These are phyloP conservation scores for Rhizophora mangle DNA, from an alignment of 345 rosid species.

Conservation along the genomic window DNA sequence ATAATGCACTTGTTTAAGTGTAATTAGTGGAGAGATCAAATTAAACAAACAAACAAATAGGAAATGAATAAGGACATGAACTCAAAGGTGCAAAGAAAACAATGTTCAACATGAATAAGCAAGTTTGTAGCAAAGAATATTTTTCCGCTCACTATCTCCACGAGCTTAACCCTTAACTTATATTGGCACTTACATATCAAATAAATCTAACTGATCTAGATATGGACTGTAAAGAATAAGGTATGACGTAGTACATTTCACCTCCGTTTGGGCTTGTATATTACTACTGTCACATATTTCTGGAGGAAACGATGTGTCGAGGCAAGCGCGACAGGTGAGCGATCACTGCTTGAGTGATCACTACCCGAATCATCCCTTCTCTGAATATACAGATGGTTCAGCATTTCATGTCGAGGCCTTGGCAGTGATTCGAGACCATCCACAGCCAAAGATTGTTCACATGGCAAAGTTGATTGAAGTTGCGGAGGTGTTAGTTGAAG, in stretches of 20 bases:
- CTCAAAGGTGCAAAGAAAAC: neutral
- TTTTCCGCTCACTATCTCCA: neutral
- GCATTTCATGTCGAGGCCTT: constrained; percentile 34
- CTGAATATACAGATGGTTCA: constrained; percentile 48
- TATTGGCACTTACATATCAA: constrained; percentile 3
- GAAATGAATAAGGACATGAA: neutral
- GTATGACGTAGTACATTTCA: constrained; percentile 19
- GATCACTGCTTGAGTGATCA: constrained; percentile 6
- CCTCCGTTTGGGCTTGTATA: constrained; percentile 41
- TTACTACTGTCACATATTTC: constrained; percentile 44
- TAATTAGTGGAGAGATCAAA: no score
- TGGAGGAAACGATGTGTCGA: constrained; percentile 44
- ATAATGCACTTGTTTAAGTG: no score
- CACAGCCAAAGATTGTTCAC: constrained; percentile 13
- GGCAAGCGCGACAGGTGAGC: constrained; percentile 37
- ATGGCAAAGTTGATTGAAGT: constrained; percentile 30
- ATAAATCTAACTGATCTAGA: constrained; percentile 2
- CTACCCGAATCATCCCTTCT: neutral
- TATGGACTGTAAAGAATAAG: neutral
- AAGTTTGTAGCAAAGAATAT: constrained; percentile 11
- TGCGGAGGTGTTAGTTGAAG: constrained; percentile 45
- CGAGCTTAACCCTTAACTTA: constrained; percentile 11
- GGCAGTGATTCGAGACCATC: constrained; percentile 16
- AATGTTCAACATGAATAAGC: constrained; percentile 7
- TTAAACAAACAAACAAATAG: no score